These are phyloP conservation scores for Elsinoe fawcettii DNA, from an alignment of 2,329 filamentous ascomycete genomes.

Conservation along the genomic window DNA sequence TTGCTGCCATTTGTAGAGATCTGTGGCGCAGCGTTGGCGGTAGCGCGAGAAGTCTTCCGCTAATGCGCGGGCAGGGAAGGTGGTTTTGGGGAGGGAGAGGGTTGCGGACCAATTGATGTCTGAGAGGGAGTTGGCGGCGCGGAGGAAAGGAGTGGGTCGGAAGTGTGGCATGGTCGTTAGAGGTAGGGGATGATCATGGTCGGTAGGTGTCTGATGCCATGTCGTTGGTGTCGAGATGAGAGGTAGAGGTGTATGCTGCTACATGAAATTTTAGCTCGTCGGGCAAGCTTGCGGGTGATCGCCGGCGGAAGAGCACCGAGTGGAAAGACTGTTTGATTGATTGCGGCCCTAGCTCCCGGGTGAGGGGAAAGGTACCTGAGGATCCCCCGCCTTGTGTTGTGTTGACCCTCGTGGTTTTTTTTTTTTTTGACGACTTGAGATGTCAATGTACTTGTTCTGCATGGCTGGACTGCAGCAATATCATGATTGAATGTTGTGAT, in stretches of 20 bases:
- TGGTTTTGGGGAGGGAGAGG: conserved; percentile 42
- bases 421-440: neutral
- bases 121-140: neutral
- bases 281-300: conserved; percentile 1
- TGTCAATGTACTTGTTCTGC: too few relatives aligned
- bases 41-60: conserved; percentile 45
- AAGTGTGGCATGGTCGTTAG: neutral
- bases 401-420: neutral
- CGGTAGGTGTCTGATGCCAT: neutral
- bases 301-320: neutral
- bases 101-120: conserved; percentile 33
- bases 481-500: too few relatives aligned
- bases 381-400: neutral
- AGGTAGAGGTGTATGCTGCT: neutral
- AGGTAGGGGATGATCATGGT: neutral
- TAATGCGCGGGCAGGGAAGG: conserved; percentile 40
- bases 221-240: neutral
- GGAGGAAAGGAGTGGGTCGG: neutral
- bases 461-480: too few relatives aligned
- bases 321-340: neutral
- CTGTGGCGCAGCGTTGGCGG: conserved; percentile 71
- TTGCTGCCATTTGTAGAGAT: conserved; percentile 83
- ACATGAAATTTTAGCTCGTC: neutral
- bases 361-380: conserved; percentile 5
- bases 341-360: neutral